Evolutionary conservation across 2,329 filamentous ascomycete species (phyloP), one percentile per base, ranked within the genome.

Genomic region (Botryosphaeria dothidea): DNA sequence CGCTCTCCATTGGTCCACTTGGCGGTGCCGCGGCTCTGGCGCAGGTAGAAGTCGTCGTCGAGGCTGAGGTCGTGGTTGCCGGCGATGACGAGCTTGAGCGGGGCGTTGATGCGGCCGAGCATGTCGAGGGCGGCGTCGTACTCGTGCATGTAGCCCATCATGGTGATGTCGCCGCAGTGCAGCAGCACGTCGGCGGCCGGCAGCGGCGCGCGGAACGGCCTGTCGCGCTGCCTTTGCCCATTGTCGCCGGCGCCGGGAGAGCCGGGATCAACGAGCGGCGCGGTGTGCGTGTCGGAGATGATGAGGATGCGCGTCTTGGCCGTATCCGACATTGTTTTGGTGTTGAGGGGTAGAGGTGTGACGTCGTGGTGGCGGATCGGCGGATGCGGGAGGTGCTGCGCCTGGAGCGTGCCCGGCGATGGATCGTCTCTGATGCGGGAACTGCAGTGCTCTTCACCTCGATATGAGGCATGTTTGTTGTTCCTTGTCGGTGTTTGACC

Each of bases 61-160:
- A 89, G 78, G 3, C 82, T 83, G 48, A 87, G 77, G 69, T 88
- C 86, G 73, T 89, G 87, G 70, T 89, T 89, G 0, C 87, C 87
- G 0, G 86, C 83, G 66, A 89, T 88, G 21, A 89, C 82, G 25
- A 89, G 77, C 69, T 88, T 89, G 4, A 89, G 72, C 8, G 82
- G 80, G 1, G 85, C 85, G 15, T 84, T 75, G 38, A 85, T 80
- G 0, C 69, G 69, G 13, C 75, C 73, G 6, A 88, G 77, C 74
- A 85, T 79, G 4, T 78, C 69, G 15, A 87, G 69, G 2, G 82
- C 80, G 11, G 69, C 66, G 31, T 79, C 70, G 69, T 86, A 85
- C 69, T 88, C 83, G 15, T 72, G 46, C 11, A 79, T 64, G 11
- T 75, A 74, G 4, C 85, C 85, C 38, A 80, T 74, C 72, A 80